Evolutionary conservation across 2,329 filamentous ascomycete species (phyloP), one percentile per base, ranked within the genome.

Genomic region (Rutstroemia sp.): DNA sequence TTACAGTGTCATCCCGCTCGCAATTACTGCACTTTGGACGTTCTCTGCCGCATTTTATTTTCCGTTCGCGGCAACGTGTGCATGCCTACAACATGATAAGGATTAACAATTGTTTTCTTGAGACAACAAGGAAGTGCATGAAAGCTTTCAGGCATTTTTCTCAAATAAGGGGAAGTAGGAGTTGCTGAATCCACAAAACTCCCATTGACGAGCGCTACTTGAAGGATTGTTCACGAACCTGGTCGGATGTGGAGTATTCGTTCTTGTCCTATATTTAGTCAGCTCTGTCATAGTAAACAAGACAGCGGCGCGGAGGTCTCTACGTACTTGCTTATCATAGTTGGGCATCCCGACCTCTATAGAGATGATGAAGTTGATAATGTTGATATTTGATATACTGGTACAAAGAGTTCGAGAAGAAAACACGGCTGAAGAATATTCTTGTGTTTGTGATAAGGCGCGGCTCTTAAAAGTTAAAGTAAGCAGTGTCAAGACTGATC

Each of bases 21-120:
- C 54, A 56, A 51, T 51, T 45, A 41, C 30, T 56, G 39, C 54
- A 56, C 25, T 56, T 38, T 34, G 54, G 54, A 8, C 19, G 48
- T 21, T 51, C 48, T 12, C 54, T 48, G 14, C 48, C 48, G 41
- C 54, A 56, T 42, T 41, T 34, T 23, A 56, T 56, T 37, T 56
- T 56, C 38, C 54, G 39, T 19, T 56, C 54, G 21, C 54, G 54
- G 21, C 47, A 51, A 16, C 48, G 54, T 41, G 54, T 56, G 21
- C 54, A 56, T 51, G 54, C 48, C 19, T 51, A 41, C 10, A 41
- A 17, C 6, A 41, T 3, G 16, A 41, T 19, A 17, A 6, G 14
- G 14, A 41, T 41, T 16, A 41, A 19, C 17, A n/a, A 41, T 41
- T 41, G 14, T 1, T 41, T 19, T 41, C 39, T 19, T 19, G 14